Percentiles rank a stretch among this genome's conserved stretches.
These are phyloP conservation scores for Hemerocallis citrina DNA, from an alignment of 106 monocot species.

Conservation along the genomic window DNA sequence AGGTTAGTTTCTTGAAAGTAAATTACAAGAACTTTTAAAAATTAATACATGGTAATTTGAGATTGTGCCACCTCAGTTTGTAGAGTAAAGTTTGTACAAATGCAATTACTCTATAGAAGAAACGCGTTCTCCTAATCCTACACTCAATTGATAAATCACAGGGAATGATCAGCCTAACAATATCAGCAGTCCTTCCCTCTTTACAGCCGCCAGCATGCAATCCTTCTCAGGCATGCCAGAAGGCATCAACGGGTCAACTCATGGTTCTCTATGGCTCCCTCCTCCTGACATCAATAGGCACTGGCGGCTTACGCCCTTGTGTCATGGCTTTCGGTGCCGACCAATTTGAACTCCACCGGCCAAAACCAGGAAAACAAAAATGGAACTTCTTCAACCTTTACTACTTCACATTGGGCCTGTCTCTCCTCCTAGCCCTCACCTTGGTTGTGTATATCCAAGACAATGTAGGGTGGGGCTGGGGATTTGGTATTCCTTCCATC, in stretches of 20 bases:
- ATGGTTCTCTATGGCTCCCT: slow-evolving; percentile 58
- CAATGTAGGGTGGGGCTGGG: slow-evolving; percentile 39
- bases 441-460: slow-evolving; percentile 42
- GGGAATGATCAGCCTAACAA: slow-evolving; percentile 59
- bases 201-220: slow-evolving; percentile 38
- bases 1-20: too few relatives aligned
- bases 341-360: slow-evolving; percentile 9
- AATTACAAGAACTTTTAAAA: too few relatives aligned
- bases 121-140: too few relatives aligned
- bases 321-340: slow-evolving; percentile 67
- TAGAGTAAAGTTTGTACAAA: too few relatives aligned
- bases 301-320: slow-evolving; percentile 81
- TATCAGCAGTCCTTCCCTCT: slow-evolving; percentile 38
- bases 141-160: slow-evolving; percentile 4
- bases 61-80: too few relatives aligned
- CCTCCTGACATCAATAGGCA: slow-evolving; percentile 46
- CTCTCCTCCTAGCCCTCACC: slow-evolving; percentile 22
- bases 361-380: neutral
- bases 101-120: too few relatives aligned
- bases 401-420: slow-evolving; percentile 26
- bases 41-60: too few relatives aligned
- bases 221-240: slow-evolving; percentile 13
- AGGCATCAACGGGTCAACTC: slow-evolving; percentile 30
- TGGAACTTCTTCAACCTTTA: slow-evolving; percentile 45
- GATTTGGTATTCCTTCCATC: slow-evolving; percentile 29